Base-by-base conservation (phyloP, 164 flowering plant genomes). In the Macadamia tetraphylla region DNA sequence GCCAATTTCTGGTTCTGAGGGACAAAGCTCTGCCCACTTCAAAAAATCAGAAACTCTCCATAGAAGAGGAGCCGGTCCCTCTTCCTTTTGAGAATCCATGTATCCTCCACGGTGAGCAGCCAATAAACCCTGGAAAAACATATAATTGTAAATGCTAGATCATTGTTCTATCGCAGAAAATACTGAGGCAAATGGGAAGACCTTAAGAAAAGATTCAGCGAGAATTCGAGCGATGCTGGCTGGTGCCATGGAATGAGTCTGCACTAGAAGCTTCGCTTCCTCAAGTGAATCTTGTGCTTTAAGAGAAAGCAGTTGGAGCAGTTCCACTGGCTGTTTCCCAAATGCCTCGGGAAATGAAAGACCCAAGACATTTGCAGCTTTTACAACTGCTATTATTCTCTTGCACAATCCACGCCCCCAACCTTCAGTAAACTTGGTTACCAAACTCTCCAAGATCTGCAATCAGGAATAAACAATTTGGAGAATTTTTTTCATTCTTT, bases 81-180 rank as follows among this genome's bases (percentile, higher is more conserved):
- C 99, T 76, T 95, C 98, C 83, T 89, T 90, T 72, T 92, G 99
- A 74, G 87, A 89, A 74, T 95, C 99, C 81, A 95, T 88, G 77
- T 95, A 95, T 72, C 99, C 99, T 65, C 99, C 99, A 71, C 99
- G 98, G 76, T 95, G 99, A 59, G 99, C 99, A 71, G 99, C 99
- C 75, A 95, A 81, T 68, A 95, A 72, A 74, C 99, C 99, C 99
- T 95, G 82, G 61, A 35, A 62, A 15, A 75, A 66, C n/a, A 73
- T 64, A 68, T 8, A 9, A 66, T 5, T 35, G 57, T 15, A 58
- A 30, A 42, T 59, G 57, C 29, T 49, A 53, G 51, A 59, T 43
- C 30, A 60, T 60, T 43, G 40, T 52, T 60, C 48, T 62, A 15
- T 46, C 14, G 31, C 52, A 67, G 29, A 23, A 68, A 29, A 4